Conservation (phyloP, 495 filamentous ascomycete species). For the Penicillium diatomitis region DNA sequence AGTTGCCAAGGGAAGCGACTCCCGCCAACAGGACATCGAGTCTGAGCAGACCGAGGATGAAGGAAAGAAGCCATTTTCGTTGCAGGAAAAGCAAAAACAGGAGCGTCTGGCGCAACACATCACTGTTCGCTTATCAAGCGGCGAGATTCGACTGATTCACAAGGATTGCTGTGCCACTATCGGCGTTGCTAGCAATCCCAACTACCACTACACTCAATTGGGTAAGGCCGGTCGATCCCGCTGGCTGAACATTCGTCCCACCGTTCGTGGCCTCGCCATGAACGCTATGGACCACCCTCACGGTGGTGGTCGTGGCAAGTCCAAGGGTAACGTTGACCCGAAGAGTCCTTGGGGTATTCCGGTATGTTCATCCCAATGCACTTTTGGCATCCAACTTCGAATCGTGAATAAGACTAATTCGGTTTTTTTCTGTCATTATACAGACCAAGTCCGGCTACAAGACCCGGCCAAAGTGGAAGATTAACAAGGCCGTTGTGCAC, state of each 20-base stretch:
- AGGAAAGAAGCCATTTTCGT: conserved; percentile 25
- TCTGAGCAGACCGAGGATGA: conserved; percentile 15
- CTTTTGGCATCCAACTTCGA: not conserved
- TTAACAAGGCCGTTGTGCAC: conserved; percentile 74
- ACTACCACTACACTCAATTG: conserved; percentile 79
- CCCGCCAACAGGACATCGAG: conserved; percentile 25
- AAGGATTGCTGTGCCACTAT: conserved; percentile 90
- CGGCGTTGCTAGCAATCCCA: conserved; percentile 85
- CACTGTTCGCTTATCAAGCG: conserved; percentile 77
- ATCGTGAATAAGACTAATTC: conserved; percentile 6
- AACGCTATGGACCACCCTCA: conserved; percentile 95
- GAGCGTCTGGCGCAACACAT: conserved; percentile 58
- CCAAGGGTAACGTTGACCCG: conserved; percentile 91
- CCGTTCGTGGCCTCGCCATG: conserved; percentile 95
- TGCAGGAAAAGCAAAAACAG: conserved; percentile 36
- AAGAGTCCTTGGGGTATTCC: conserved; percentile 93
- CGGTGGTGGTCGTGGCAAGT: conserved; percentile 97
- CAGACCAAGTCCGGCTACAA: conserved; percentile 93
- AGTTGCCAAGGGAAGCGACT: conserved; percentile 70
- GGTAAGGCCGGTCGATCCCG: conserved; percentile 89
- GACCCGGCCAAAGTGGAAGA: conserved; percentile 68
- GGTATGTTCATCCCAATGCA: conserved; percentile 47
- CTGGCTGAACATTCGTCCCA: conserved; percentile 89
- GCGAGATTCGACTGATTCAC: conserved; percentile 79
- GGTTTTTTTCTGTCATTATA: conserved; percentile 18